Evolutionary conservation across 2,329 filamentous ascomycete species (phyloP), one percentile per base, ranked within the genome.

Genomic region (Diaporthe ilicicola): DNA sequence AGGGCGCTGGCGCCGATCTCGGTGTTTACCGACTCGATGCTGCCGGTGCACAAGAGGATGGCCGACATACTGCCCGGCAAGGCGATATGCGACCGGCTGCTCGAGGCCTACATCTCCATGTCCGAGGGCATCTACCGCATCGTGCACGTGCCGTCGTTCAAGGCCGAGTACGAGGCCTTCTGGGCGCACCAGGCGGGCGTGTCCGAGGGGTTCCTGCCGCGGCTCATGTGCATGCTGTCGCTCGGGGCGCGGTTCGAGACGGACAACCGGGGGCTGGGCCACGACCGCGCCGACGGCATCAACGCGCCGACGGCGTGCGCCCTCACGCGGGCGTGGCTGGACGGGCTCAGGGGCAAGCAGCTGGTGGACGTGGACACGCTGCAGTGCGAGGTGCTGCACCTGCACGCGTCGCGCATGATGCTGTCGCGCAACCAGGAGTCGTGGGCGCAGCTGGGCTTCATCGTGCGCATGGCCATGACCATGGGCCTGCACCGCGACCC

Each of bases 401-500:
- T 89, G 39, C 85, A 88, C 73, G 86, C 87, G 2, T 82, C 84
- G 73, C 80, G 86, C 67, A 85, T 88, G 81, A 85, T 86, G 6
- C 82, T 82, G 27, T 79, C 82, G 10, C 82, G 83, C 9, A 81
- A 85, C 42, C 84, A 88, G 66, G 84, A 87, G 65, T 81, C 84
- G 0, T 89, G 87, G 87, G 83, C 84, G 17, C 85, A 88, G 69
- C 78, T 89, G n/a, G 87, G 87, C 6, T 83, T 84, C 66, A 84
- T 89, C 51, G 83, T 88, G 6, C 84, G 87, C 19, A 86, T 87
- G 81, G 87, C 86, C 37, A 89, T 89, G 87, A 86, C 84, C 3
- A 89, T 89, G 86, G 87, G 87, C 3, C 79, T 89, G 56, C 87
- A 89, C 74, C 83, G 87, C 4, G 87, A 89, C 67, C 86, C 87